Percentiles rank a stretch among this genome's conserved stretches.
phyloP scores from a whole-genome alignment of 495 filamentous ascomycete genomes.

The Penicillium argentinense region DNA sequence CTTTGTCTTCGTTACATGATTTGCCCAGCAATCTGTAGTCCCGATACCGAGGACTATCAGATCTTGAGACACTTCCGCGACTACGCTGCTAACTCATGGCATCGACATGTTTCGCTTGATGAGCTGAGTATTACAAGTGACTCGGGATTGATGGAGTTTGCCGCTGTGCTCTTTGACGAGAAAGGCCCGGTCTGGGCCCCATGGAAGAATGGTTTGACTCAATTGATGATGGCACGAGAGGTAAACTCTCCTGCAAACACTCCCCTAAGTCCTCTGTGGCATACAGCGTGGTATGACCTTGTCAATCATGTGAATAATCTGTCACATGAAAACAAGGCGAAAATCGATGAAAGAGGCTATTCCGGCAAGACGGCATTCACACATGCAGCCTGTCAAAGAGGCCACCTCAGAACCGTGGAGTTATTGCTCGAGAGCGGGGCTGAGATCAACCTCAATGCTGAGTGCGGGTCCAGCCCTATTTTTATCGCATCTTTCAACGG shows the following conservation, averaged over 20 bases:
- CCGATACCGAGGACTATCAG: not conserved
- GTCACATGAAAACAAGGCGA: not conserved
- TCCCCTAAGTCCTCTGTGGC: not conserved
- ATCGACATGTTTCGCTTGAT: not conserved
- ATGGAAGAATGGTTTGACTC: conserved; percentile 6
- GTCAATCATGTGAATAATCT: not conserved
- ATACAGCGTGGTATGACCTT: conserved; percentile 1
- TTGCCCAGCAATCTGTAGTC: not conserved
- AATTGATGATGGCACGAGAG: conserved; percentile 3
- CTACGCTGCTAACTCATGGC: conserved; percentile 2
- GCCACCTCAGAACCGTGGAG: not conserved
- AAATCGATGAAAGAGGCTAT: conserved; percentile 1
- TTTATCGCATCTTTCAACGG: not conserved
- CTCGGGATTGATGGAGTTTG: not conserved
- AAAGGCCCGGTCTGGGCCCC: not conserved
- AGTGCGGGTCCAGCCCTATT: not conserved
- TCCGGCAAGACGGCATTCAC: not conserved
- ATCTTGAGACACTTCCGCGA: not conserved
- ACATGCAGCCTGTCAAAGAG: not conserved
- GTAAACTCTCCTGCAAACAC: not conserved
- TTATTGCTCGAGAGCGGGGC: too few species aligned
- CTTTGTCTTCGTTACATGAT: conserved; percentile 1
- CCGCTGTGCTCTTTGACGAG: not conserved
- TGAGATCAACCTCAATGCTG: too few species aligned
- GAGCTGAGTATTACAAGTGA: not conserved